Base-by-base conservation (phyloP, 805 yeast genomes). In the Dipodascopsis uninucleata region DNA sequence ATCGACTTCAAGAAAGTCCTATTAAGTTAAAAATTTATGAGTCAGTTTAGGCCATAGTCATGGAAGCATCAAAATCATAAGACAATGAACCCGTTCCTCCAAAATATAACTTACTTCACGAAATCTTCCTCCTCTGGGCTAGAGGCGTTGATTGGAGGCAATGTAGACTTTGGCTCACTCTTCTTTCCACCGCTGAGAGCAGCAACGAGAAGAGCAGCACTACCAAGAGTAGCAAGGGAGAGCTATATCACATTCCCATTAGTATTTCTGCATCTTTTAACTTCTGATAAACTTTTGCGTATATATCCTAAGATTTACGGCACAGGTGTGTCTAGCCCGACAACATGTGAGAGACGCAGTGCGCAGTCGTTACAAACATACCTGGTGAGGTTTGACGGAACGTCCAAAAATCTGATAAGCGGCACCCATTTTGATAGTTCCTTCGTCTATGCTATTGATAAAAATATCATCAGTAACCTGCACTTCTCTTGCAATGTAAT, bases 71-170 rank as follows among this genome's bases (percentile, higher is more conserved):
- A 3, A 24, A 4, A 7, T 22, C 12, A n/a, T 18, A 21, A 16
- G 31, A 33, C n/a, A 8, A 16, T n/a, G 7, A 17, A 25, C 20
- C 17, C 20, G 8, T 16, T 10, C 10, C 35, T 31, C 8, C 10
- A 23, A n/a, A 8, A 23, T n/a, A n/a, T 14, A 28, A 57, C 64
- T 47, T 44, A 62, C 58, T 60, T 49, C 49, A 89, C 82, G 72
- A 84, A 89, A 67, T 82, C 80, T 68, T 85, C 95, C 72, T 89
- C 97, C 62, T 87, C 97, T 58, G 87, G 79, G 39, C 88, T 77
- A 45, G 79, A 67, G 55, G 95, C 95, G 55, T 78, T 77, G 66
- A 87, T 76, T 31, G 80, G 71, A 36, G 93, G 88, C 58, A 71
- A 72, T 52, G 75, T 71, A 59, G 82, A 76, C 56, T 78, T 72